Evolutionary conservation across 2,329 filamentous ascomycete species (phyloP).

Genomic region (Epicoccum nigrum): DNA sequence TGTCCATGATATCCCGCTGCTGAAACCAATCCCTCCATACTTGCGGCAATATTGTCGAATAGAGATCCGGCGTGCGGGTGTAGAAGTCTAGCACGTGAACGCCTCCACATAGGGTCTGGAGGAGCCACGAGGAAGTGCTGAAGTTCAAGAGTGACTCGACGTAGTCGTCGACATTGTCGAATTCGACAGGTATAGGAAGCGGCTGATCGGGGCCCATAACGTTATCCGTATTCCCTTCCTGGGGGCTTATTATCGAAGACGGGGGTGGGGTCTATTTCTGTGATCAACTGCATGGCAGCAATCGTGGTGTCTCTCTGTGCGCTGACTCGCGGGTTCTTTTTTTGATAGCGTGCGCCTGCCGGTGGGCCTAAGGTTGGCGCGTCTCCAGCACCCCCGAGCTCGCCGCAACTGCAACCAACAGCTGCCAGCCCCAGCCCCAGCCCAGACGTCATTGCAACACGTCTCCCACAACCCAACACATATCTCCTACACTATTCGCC

Average conservation of each 20-base stretch:
- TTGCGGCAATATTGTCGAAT: constrained; percentile 73
- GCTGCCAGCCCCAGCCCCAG: no score
- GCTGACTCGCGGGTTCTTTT: constrained; percentile 17
- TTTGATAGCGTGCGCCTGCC: constrained; percentile 8
- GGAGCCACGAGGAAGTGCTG: constrained; percentile 72
- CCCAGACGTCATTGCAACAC: constrained; percentile 1
- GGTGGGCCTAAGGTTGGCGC: constrained; percentile 1
- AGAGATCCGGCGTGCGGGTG: constrained; percentile 82
- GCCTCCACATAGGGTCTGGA: constrained; percentile 92
- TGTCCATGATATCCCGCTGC: constrained; percentile 70
- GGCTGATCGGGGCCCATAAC: constrained; percentile 56
- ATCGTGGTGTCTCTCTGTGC: constrained; percentile 11
- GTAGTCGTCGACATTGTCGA: constrained; percentile 75
- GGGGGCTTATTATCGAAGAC: neutral
- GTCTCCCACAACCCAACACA: neutral
- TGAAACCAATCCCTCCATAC: constrained; percentile 85
- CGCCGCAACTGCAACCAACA: constrained; percentile 18
- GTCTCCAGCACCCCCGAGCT: constrained; percentile 12
- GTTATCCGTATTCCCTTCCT: constrained; percentile 20
- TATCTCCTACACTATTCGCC: no score
- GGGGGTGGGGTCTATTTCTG: constrained; percentile 11
- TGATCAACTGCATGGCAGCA: constrained; percentile 16
- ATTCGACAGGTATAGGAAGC: constrained; percentile 74
- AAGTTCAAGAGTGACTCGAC: constrained; percentile 79
- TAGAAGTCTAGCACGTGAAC: constrained; percentile 97